A percentile compares a stretch with the other conserved stretches of the same genome.
Evolutionary conservation across 2,329 filamentous ascomycete species (phyloP).

Genomic region (Fusarium sp.): DNA sequence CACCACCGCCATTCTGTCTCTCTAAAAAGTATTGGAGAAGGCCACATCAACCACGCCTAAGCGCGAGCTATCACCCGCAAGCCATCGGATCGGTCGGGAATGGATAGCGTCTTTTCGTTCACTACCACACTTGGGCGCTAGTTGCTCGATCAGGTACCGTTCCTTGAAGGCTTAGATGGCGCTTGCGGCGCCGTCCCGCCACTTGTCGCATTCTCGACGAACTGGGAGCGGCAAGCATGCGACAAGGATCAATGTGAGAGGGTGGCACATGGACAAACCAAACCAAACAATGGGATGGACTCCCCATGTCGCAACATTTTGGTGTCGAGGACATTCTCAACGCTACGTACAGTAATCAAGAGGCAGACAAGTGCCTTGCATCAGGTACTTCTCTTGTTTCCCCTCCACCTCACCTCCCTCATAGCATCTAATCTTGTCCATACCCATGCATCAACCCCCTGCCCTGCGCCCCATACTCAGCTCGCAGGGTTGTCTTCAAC

Average conservation of each 20-base stretch:
- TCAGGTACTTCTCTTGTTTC: conserved; percentile 26
- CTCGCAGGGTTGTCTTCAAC: conserved; percentile 47
- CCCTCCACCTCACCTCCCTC: conserved; percentile 17
- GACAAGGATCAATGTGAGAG: conserved; percentile 32
- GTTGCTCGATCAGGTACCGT: conserved; percentile 43
- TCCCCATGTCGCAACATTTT: neutral
- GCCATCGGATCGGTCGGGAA: conserved; percentile 31
- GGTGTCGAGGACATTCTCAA: conserved; percentile 12
- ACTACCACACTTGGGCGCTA: conserved; percentile 37
- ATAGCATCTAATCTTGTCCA: conserved; percentile 35
- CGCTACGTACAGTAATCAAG: conserved; percentile 7
- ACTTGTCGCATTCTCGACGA: conserved; percentile 36
- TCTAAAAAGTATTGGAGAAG: conserved; percentile 10
- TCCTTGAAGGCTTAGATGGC: conserved; percentile 47
- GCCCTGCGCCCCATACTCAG: conserved; percentile 51
- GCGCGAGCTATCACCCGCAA: conserved; percentile 16
- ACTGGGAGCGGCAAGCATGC: conserved; percentile 41
- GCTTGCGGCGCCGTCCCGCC: conserved; percentile 47
- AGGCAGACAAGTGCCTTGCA: conserved; percentile 43
- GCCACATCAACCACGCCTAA: conserved; percentile 14
- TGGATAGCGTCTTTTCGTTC: conserved; percentile 3
- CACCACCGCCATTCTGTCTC: conserved; percentile 14
- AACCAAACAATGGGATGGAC: conserved; percentile 24
- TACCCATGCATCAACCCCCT: conserved; percentile 21
- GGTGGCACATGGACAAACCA: conserved; percentile 31